A percentile compares a stretch with the other conserved stretches of the same genome.
phyloP scores from a whole-genome alignment of 345 rosid species.

The Moringa oleifera region DNA sequence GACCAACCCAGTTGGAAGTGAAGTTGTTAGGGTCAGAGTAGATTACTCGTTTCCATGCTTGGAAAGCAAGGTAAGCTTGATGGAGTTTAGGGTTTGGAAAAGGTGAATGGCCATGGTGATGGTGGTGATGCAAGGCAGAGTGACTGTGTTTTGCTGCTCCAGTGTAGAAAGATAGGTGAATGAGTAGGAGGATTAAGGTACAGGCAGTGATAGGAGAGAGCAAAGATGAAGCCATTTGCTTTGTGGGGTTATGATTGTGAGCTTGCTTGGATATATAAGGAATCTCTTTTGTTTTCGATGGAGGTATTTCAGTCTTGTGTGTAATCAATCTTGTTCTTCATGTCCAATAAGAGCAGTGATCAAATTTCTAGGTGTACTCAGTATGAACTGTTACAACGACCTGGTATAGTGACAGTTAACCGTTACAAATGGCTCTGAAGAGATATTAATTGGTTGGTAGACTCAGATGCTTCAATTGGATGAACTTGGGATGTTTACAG shows the following conservation, averaged over 20 bases:
- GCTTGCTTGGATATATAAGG: conserved; percentile 24
- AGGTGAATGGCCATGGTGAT: conserved; percentile 24
- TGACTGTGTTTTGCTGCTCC: conserved; percentile 43
- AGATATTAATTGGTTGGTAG: conserved; percentile 2
- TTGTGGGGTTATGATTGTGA: conserved; percentile 13
- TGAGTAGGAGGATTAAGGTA: conserved; percentile 24
- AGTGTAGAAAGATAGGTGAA: conserved; percentile 20
- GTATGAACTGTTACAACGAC: conserved; percentile 17
- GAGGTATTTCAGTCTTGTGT: conserved; percentile 25
- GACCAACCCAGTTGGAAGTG: conserved; percentile 75
- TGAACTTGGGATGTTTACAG: background rate
- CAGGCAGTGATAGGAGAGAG: conserved; percentile 15
- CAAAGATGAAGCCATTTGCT: conserved; percentile 41
- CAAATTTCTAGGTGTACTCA: conserved; percentile 15
- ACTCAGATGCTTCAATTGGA: background rate
- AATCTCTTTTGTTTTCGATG: conserved; percentile 14
- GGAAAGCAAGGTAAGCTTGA: conserved; percentile 62
- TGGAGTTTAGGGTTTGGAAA: conserved; percentile 47
- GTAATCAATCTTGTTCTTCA: conserved; percentile 34
- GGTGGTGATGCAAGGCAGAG: conserved; percentile 23
- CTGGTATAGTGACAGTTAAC: conserved; percentile 31
- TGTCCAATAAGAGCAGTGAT: conserved; percentile 16
- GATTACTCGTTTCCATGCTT: conserved; percentile 72
- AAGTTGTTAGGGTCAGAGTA: conserved; percentile 79
- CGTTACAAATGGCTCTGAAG: conserved; percentile 7